Evolutionary conservation across 1,284 basidiomycete species (phyloP).

Genomic region (Cutaneotrichosporon sp.): DNA sequence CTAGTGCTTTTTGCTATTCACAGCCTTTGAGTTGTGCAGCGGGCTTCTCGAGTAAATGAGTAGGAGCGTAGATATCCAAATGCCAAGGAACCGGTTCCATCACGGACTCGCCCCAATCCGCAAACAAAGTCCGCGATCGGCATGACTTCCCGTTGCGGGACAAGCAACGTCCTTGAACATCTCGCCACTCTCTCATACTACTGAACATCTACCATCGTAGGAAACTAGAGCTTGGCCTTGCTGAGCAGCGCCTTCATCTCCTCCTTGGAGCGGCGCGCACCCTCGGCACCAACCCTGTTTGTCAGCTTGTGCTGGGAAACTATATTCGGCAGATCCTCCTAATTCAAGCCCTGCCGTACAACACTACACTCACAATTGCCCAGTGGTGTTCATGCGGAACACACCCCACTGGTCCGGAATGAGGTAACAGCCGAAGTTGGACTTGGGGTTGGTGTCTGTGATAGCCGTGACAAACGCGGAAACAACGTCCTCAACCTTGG

Average conservation of each 20-base stretch:
- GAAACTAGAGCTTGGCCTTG: constrained; percentile 12
- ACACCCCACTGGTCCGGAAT: constrained; percentile 20
- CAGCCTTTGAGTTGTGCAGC: too few relatives aligned
- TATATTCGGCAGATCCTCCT: too few relatives aligned
- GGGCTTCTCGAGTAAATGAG: too few relatives aligned
- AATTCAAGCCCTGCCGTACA: too few relatives aligned
- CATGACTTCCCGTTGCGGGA: too few relatives aligned
- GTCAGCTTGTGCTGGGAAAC: constrained; percentile 6
- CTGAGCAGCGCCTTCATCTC: constrained; percentile 3
- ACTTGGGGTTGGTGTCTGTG: constrained; percentile 13
- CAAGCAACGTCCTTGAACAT: too few relatives aligned
- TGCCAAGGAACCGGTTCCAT: too few relatives aligned
- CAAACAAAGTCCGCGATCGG: too few relatives aligned
- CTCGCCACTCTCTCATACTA: too few relatives aligned
- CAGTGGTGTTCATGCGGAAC: constrained; percentile 15
- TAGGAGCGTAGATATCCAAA: too few relatives aligned
- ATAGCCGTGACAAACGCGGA: constrained; percentile 13
- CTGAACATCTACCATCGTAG: neutral
- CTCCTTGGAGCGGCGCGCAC: constrained; percentile 6
- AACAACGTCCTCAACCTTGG: constrained; percentile 17
- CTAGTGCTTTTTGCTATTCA: too few relatives aligned
- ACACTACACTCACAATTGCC: constrained; percentile 11
- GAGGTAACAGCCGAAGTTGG: constrained; percentile 16
- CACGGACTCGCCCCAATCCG: too few relatives aligned
- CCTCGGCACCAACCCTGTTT: constrained; percentile 14